Base-by-base conservation (phyloP, 768 basidiomycete species). In the Tricholoma sp. region DNA sequence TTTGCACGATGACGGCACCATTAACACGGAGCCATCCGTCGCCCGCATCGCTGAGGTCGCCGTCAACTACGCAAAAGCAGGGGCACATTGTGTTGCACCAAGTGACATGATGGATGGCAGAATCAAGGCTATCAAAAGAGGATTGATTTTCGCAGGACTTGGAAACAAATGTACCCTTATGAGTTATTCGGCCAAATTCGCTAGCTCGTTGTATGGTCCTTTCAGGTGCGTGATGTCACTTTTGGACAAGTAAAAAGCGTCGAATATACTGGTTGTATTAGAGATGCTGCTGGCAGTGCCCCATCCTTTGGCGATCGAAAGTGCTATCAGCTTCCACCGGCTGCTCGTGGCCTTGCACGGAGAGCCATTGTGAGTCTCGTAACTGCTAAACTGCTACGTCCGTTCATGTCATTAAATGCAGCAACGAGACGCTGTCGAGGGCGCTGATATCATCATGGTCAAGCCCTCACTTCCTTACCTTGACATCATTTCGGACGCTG, bases 31-130 rank as follows among this genome's bases (percentile, higher is more conserved):
- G 9, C 85, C 85, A 16, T 95, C 92, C 19, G 91, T 92, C 11
- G 76, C 78, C n/a, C 88, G 97, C 59, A 88, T 99, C 59, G 93
- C 92, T 0, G 77, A 97, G 66, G 95, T 99, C 22, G 94, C 97
- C 0, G 77, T 98, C 47, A 85, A 81, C 66, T 99, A 99, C 63
- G 97, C 95, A 0, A 77, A 79, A 54, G 97, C 97, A 0, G 97
- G 97, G n/a, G 97, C 94, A 0, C 93, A 98, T 71, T 94, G 94
- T 66, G 95, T 99, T 57, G 97, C 97, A 1, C 97, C 97, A 6
- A 97, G 94, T 66, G 97, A 98, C 71, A 99, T 99, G 97, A 98
- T 98, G 94, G 97, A 99, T 68, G 97, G 96, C 0, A 80, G 96
- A 18, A 85, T 99, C 61, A 84, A 83, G 60, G 84, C 85, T 12